Evolutionary conservation across 352 stramenopile species (phyloP).

Genomic region (Phytopythium aichiense): DNA sequence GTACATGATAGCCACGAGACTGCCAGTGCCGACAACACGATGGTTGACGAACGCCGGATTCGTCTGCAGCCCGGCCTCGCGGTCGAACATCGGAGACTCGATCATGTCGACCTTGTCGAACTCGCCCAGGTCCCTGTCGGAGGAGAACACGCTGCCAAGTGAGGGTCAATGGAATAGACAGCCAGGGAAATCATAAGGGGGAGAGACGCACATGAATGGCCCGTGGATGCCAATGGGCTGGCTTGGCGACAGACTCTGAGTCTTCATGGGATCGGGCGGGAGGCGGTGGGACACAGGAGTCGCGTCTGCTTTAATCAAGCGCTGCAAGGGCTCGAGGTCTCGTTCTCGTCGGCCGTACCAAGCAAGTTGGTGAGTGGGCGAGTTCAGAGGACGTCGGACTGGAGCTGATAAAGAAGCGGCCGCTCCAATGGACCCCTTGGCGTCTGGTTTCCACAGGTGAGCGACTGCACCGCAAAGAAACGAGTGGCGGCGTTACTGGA

Average conservation of each 20-base stretch:
- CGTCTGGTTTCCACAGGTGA: neutral
- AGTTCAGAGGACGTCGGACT: neutral
- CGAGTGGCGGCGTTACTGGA: neutral
- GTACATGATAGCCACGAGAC: constrained; percentile 31
- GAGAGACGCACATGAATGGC: constrained; percentile 3
- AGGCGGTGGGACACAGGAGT: neutral
- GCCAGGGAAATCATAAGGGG: neutral
- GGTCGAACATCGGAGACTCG: constrained; percentile 25
- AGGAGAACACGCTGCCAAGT: constrained; percentile 3
- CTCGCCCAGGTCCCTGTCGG: constrained; percentile 17
- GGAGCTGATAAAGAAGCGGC: constrained; percentile 3
- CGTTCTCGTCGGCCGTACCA: constrained; percentile 5
- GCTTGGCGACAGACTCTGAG: constrained; percentile 2
- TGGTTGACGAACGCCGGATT: constrained; percentile 18
- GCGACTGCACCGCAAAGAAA: neutral
- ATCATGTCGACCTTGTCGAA: constrained; percentile 33
- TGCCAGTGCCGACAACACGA: constrained; percentile 20
- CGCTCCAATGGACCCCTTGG: neutral
- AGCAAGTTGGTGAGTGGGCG: constrained; percentile 7
- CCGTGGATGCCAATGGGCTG: constrained; percentile 1
- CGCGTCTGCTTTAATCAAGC: neutral
- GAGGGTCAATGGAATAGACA: constrained; percentile 1
- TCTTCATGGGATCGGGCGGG: neutral
- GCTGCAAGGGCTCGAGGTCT: neutral
- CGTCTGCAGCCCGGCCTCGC: neutral